Evolutionary conservation across 169 alveolate genomes (phyloP).

Genomic region (Cryptosporidium sp.): DNA sequence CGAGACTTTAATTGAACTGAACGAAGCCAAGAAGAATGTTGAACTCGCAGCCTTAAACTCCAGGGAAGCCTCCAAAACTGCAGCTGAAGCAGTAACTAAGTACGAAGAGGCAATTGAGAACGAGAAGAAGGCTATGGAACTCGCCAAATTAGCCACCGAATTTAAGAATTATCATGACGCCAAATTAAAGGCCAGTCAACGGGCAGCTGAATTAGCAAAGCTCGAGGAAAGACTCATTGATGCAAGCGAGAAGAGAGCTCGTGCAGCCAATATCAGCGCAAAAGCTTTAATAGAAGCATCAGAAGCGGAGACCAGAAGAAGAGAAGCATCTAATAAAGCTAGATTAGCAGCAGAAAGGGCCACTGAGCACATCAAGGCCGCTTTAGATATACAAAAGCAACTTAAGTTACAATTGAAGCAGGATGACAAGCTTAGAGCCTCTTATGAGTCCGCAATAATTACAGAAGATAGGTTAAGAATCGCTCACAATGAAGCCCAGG

Average conservation of each 20-base stretch:
- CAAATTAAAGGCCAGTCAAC: constrained; percentile 3
- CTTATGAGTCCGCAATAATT: constrained; percentile 58
- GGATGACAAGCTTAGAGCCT: constrained; percentile 28
- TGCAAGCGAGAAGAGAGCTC: constrained; percentile 60
- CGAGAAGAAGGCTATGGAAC: constrained; percentile 59
- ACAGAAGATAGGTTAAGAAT: constrained; percentile 51
- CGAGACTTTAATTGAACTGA: constrained; percentile 27
- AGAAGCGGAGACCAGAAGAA: constrained; percentile 55
- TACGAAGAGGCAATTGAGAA: constrained; percentile 53
- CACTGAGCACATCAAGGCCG: constrained; percentile 11
- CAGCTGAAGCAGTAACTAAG: constrained; percentile 29
- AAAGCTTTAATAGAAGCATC: constrained; percentile 51
- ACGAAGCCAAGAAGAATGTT: constrained; percentile 37
- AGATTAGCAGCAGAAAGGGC: constrained; percentile 53
- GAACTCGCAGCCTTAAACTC: constrained; percentile 32
- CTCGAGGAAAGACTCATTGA: constrained; percentile 24
- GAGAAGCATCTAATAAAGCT: constrained; percentile 47
- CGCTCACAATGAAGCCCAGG: constrained; percentile 51
- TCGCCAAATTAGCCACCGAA: constrained; percentile 49
- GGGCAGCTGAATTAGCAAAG: constrained; percentile 58
- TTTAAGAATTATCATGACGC: constrained; percentile 45
- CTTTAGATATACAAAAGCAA: constrained; percentile 45
- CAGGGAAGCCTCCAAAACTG: constrained; percentile 34
- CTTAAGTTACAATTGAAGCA: constrained; percentile 16
- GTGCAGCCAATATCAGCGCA: constrained; percentile 39